Base-by-base conservation (phyloP, 257 asterid species). In the Solanum neorickii region DNA sequence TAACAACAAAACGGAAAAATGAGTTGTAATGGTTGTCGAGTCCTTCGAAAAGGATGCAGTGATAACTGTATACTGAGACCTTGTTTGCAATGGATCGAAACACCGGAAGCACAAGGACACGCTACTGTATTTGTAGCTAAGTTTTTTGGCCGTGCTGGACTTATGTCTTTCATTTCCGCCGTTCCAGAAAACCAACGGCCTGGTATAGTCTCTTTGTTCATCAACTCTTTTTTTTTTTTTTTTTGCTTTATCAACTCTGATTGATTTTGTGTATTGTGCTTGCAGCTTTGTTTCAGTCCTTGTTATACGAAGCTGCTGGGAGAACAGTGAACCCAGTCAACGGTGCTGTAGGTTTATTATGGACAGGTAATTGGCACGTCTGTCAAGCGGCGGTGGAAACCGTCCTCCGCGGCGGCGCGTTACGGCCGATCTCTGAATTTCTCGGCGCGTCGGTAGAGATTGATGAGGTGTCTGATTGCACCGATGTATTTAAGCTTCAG, bases 11-110 rank as follows among this genome's bases (percentile, higher is more conserved):
- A 23, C 29, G 4, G 9, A 52, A 72, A 37, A 59, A 94, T 94
- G 97, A 93, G 97, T 86, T 94, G 97, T 94, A 94, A 93, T 89
- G 97, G 97, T 6, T 94, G 97, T 46, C 92, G 97, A 65, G 94
- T 94, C 82, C 97, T 94, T 66, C 94, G 96, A 42, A 94, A 94
- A 87, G 97, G 97, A 52, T 94, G 97, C 89, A 92, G 97, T 62
- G 97, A 94, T 18, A 90, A 72, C 90, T 94, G 97, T 92, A 90
- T 93, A 66, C 89, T 94, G 27, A 83, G 97, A 82, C 93, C 94
- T 2, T 94, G 94, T 88, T 90, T 94, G 25, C 94, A 92, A 70
- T 94, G 93, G 94, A 94, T 94, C 52, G 93, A 93, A 88, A 91
- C 77, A 62, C 66, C 93, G 3, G 94, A 91, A 86, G 89, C 96